Conservation (phyloP, 257 asterid species). For the Eustoma russellianum region DNA sequence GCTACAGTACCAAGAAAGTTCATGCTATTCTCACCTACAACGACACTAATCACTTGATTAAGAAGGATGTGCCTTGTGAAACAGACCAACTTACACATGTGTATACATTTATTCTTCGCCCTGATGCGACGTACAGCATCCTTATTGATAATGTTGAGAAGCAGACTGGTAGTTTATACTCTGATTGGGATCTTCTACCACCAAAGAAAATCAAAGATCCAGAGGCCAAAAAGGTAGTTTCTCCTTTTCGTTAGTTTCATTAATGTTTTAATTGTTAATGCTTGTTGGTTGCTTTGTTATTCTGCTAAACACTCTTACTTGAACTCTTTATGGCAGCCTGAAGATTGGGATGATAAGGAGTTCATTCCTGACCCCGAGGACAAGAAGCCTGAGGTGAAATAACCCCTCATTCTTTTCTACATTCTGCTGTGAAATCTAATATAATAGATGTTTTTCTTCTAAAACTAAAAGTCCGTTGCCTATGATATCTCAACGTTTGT, state of each 20-base stretch:
- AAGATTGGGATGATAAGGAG: too few relatives aligned
- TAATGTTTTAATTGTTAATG: neutral
- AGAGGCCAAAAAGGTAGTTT: slow-evolving; percentile 77
- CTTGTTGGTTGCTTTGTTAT: slow-evolving; percentile 2
- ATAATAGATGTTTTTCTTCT: too few relatives aligned
- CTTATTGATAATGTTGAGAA: slow-evolving; percentile 88
- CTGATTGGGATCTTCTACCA: slow-evolving; percentile 94
- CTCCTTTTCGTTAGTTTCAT: neutral
- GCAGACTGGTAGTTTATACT: slow-evolving; percentile 84
- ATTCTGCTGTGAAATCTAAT: too few relatives aligned
- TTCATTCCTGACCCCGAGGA: too few relatives aligned
- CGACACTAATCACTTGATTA: too few relatives aligned
- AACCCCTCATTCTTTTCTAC: too few relatives aligned
- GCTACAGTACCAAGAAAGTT: too few relatives aligned
- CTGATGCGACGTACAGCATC: slow-evolving; percentile 93
- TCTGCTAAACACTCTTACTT: neutral
- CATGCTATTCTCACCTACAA: too few relatives aligned
- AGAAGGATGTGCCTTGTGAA: too few relatives aligned
- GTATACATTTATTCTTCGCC: slow-evolving; percentile 87
- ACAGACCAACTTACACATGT: slow-evolving; percentile 89
- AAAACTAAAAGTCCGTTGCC: too few relatives aligned
- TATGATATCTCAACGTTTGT: too few relatives aligned
- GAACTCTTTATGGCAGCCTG: slow-evolving; percentile 28
- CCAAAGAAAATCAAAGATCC: slow-evolving; percentile 86
- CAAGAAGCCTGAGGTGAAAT: too few relatives aligned